A percentile compares a stretch with the other conserved stretches of the same genome.
phyloP scores from a whole-genome alignment of 2,329 filamentous ascomycete species.

The Curvularia eragrostidis region DNA sequence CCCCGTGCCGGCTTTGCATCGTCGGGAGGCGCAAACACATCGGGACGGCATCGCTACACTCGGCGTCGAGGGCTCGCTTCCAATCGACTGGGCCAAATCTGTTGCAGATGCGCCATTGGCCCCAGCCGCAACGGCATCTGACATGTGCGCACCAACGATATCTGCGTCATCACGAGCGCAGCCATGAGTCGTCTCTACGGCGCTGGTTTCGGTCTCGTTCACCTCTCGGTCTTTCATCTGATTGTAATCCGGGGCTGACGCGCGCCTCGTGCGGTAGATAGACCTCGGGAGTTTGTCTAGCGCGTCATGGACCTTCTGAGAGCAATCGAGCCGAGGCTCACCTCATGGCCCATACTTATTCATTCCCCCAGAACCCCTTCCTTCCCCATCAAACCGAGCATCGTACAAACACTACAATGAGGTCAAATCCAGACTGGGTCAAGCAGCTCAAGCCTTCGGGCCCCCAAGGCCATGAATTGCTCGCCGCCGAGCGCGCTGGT shows the following conservation, averaged over 20 bases:
- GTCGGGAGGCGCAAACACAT: not conserved
- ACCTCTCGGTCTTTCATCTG: constrained; percentile 3
- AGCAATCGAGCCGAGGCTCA: constrained; percentile 33
- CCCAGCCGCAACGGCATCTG: not conserved
- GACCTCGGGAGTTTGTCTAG: constrained; percentile 37
- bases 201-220: not conserved
- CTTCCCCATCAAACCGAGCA: constrained; percentile 14
- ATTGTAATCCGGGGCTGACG: not conserved
- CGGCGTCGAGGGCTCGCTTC: constrained; percentile 1
- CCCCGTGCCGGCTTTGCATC: not conserved
- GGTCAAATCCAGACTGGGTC: constrained; percentile 67
- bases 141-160: not conserved
- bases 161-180: constrained; percentile 8
- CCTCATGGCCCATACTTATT: constrained; percentile 20
- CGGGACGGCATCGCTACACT: not conserved
- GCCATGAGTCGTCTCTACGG: not conserved
- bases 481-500: constrained; percentile 70
- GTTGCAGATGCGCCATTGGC: not conserved
- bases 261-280: constrained; percentile 4
- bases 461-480: constrained; percentile 72
- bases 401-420: constrained; percentile 35
- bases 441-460: constrained; percentile 69
- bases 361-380: constrained; percentile 14
- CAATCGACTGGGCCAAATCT: not conserved
- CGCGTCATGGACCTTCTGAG: constrained; percentile 19